Evolutionary conservation across 2,329 filamentous ascomycete species (phyloP), one percentile per base, ranked within the genome.

Genomic region (Colletotrichum somersetense): DNA sequence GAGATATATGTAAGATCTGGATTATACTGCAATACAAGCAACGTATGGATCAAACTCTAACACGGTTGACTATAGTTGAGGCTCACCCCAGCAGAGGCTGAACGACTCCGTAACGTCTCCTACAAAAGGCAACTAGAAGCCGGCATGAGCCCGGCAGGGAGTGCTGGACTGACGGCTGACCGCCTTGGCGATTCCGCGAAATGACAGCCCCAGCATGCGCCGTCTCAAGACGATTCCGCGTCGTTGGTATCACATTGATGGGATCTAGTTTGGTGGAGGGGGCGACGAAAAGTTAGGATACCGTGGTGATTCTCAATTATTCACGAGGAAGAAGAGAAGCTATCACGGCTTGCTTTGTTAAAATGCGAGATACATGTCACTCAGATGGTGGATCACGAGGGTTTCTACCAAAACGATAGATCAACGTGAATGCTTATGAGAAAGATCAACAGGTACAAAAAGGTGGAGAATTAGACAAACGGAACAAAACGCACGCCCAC

Each of bases 91-190:
- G 81, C 78, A 14, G 88, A 90, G 74, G 79, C 80, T 1, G 81
- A 88, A 57, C 79, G 88, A 11, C 77, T 90, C 62, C 81, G 88
- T 18, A 79, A 82, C 33, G 81, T 89, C 1, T 86, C 84, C n/a
- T 88, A 88, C 75, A 83, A 88, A 76, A 81, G 83, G 57, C 88
- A 90, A 74, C 63, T 88, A 12, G 86, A 86, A 74, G 83, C 84
- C 5, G 87, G 88, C 0, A 82, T 86, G 77, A 80, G 75, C 55
- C 79, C 82, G n/a, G 83, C 87, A 0, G 86, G 85, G 0, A 80
- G 80, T 35, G 81, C 82, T 2, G 86, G 86, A 0, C 73, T 85
- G 57, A 84, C 83, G 5, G 79, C 77, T 1, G 84, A 86, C 73
- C 78, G 79, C 4, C 76, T 82, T 23, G 83, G 83, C 5, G 83